These are phyloP conservation scores for Fusarium mundagurra DNA, from an alignment of 2,329 filamentous ascomycete species.

Conservation along the genomic window DNA sequence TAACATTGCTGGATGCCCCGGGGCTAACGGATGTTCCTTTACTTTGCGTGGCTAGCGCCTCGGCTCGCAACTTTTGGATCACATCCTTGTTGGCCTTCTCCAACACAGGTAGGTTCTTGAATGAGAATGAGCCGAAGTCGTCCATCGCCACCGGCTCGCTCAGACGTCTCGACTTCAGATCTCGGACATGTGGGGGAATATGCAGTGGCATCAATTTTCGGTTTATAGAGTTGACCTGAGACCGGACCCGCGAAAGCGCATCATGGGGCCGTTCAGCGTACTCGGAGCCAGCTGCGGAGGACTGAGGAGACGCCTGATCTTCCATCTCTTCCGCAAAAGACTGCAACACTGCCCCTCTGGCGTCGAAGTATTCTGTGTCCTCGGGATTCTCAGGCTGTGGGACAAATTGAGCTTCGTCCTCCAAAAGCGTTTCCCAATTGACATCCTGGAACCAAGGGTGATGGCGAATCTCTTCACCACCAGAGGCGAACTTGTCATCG, in stretches of 20 bases:
- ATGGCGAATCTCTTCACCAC: slow-evolving; percentile 88
- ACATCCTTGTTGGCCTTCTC: slow-evolving; percentile 99
- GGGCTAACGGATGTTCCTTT: slow-evolving; percentile 61
- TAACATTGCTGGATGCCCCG: slow-evolving; percentile 52
- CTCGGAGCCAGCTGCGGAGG: slow-evolving; percentile 74
- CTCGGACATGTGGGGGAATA: slow-evolving; percentile 95
- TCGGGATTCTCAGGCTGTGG: slow-evolving; percentile 93
- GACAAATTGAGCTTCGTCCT: slow-evolving; percentile 96
- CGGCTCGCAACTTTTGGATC: slow-evolving; percentile 92
- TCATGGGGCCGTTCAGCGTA: slow-evolving; percentile 93
- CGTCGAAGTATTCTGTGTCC: slow-evolving; percentile 97
- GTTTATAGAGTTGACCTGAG: slow-evolving; percentile 86
- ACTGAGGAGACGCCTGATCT: slow-evolving; percentile 82
- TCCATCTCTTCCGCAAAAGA: slow-evolving; percentile 95
- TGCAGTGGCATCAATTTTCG: slow-evolving; percentile 93
- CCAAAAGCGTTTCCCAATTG: slow-evolving; percentile 90
- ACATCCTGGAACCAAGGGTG: slow-evolving; percentile 90
- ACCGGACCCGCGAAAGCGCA: slow-evolving; percentile 87
- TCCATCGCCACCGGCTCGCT: slow-evolving; percentile 90
- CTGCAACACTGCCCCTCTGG: slow-evolving; percentile 89
- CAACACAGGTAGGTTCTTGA: slow-evolving; percentile 95
- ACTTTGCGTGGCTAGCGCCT: slow-evolving; percentile 78
- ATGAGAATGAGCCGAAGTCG: slow-evolving; percentile 95
- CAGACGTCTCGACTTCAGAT: slow-evolving; percentile 84
- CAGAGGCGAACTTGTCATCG: slow-evolving; percentile 82